Base-by-base conservation (phyloP, 306 rosid species). In the Lathyrus tuberosus region DNA sequence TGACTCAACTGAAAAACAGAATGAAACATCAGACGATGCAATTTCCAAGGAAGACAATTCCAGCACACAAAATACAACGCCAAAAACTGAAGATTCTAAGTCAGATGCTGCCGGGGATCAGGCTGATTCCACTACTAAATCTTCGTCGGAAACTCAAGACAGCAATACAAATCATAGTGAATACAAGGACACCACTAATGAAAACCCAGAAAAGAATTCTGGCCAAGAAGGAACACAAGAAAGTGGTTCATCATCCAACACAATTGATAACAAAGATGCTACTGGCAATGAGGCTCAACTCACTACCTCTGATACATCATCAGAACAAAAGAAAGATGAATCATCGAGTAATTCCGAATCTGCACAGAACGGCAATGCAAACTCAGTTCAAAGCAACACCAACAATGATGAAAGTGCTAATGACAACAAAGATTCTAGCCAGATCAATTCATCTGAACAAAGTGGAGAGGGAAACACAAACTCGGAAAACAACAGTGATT, bases 231-330 rank as follows among this genome's bases (percentile, higher is more conserved):
- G 53, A 48, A 60, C 48, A 40, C 80, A 80, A 69, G 86, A 83
- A 67, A 79, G 40, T 49, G 65, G 59, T 44, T 13, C 65, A 22
- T 72, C 83, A 62, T 77, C 83, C 63, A 73, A 79, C 10, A 78
- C 84, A 12, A 35, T 52, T 54, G 85, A 80, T 16, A 78, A 68
- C 37, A 71, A 48, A 51, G 85, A 82, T 73, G 72, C 63, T 60
- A 78, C 69, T 69, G 77, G 65, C 62, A 76, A 77, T 15, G 80
- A 83, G 61, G 81, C 65, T 72, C 82, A 79, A 65, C 85, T 64
- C 60, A 80, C 80, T 77, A 79, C 93, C 59, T 64, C 87, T 15
- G 85, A 76, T 75, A 69, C 87, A 56, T 62, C 86, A 14, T 77
- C 68, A 7, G 72, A 81, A 57, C 79, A 87, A 78, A 87, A 78